Base-by-base conservation (phyloP, 495 filamentous ascomycete species). In the Penicillium crystallinum region DNA sequence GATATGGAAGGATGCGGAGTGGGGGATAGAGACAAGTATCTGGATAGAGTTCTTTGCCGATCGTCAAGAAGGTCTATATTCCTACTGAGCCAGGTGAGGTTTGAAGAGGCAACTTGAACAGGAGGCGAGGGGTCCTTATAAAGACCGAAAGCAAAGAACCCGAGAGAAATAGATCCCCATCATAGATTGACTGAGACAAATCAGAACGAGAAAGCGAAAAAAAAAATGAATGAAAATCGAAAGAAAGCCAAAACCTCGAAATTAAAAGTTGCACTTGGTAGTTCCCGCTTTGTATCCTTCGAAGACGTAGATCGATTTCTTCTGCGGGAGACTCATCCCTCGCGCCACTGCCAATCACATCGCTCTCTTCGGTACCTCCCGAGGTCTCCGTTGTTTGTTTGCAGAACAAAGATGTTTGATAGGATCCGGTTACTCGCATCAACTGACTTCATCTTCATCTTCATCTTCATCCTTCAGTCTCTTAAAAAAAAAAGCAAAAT, bases 71-170 rank as follows among this genome's bases (percentile, higher is more conserved):
- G n/a, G n/a, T n/a, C n/a, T n/a, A n/a, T n/a, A n/a, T n/a, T n/a
- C n/a, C n/a, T n/a, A n/a, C n/a, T n/a, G n/a, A n/a, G n/a, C n/a
- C n/a, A 17, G 18, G 4, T 41, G 36, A 40, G 19, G 47, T 31
- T 3, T 40, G 25, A 49, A 33, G 27, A 35, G 6, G 3, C 23
- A 27, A 11, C n/a, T n/a, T n/a, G 14, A 34, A 27, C n/a, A 38
- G 46, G 22, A 47, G 3, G 31, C 17, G 14, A 30, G 17, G 23
- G 18, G 38, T 34, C 27, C 48, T 50, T 50, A 36, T 52, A 51
- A 52, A 37, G 54, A 22, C n/a, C 45, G 52, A 23, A 22, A 40
- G 49, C 45, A 58, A 51, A 39, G 47, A 41, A 47, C n/a, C 21
- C 17, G 14, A 46, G 49, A 30, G 37, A 23, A 50, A 46, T 46